These are phyloP conservation scores for Vigna mungo DNA, from an alignment of 306 rosid genomes.

Conservation along the genomic window DNA sequence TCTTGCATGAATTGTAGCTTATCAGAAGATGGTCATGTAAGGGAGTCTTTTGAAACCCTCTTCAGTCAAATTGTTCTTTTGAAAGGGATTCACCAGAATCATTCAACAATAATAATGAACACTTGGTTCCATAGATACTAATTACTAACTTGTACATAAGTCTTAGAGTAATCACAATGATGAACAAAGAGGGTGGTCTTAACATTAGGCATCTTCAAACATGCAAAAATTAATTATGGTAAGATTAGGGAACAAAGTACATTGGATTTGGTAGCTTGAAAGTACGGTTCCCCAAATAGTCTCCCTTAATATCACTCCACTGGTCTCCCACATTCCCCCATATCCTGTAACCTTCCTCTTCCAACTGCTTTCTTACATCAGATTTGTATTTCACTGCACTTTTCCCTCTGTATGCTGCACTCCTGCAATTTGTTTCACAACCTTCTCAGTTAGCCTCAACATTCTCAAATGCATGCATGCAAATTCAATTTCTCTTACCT, in stretches of 20 bases:
- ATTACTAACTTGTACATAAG: too few relatives aligned
- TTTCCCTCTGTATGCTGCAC: slow-evolving; percentile 58
- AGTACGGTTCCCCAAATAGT: slow-evolving; percentile 69
- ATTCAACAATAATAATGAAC: too few relatives aligned
- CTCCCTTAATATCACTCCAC: slow-evolving; percentile 86
- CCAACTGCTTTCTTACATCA: slow-evolving; percentile 57
- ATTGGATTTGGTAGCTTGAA: slow-evolving; percentile 94
- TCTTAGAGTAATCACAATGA: too few relatives aligned
- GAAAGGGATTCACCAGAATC: too few relatives aligned
- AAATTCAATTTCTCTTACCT: slow-evolving; percentile 54
- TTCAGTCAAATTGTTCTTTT: too few relatives aligned
- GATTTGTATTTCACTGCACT: slow-evolving; percentile 70
- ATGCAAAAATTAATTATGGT: background rate
- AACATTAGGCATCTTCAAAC: too few relatives aligned
- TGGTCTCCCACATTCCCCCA: slow-evolving; percentile 68
- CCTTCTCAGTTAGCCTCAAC: background rate
- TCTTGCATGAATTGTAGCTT: too few relatives aligned
- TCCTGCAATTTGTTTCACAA: slow-evolving; percentile 47
- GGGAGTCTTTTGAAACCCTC: too few relatives aligned
- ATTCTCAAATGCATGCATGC: background rate
- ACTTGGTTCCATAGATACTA: too few relatives aligned
- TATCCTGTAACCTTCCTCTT: slow-evolving; percentile 69
- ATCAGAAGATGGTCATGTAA: too few relatives aligned
- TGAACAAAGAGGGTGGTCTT: too few relatives aligned
- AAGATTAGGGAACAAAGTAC: slow-evolving; percentile 77